Evolutionary conservation across 768 basidiomycete genomes (phyloP).

Genomic region (Psilocybe azurescens): DNA sequence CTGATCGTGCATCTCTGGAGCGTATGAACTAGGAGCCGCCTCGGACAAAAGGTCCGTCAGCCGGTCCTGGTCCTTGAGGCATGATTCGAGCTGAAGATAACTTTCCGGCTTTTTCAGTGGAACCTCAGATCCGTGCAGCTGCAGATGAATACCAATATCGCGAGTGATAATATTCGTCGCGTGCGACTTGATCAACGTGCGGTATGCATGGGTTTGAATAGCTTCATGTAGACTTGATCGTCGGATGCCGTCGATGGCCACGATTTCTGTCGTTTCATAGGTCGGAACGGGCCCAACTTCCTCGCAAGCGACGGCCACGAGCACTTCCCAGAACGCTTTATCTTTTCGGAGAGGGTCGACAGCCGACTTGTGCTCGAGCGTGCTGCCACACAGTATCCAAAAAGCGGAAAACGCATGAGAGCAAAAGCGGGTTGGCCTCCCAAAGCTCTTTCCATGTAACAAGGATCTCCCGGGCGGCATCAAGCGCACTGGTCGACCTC

Average conservation of each 20-base stretch:
- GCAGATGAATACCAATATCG: slow-evolving; percentile 70
- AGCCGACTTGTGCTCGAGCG: slow-evolving; percentile 67
- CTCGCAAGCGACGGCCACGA: slow-evolving; percentile 64
- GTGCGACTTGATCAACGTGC: slow-evolving; percentile 72
- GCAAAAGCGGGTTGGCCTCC: slow-evolving; percentile 76
- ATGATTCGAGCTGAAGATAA: slow-evolving; percentile 58
- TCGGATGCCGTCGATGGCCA: slow-evolving; percentile 50
- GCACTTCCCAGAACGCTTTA: slow-evolving; percentile 70
- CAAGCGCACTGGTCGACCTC: slow-evolving; percentile 58
- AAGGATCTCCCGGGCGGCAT: slow-evolving; percentile 69
- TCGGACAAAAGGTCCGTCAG: slow-evolving; percentile 71
- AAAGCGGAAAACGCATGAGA: slow-evolving; percentile 78
- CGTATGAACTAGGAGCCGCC: slow-evolving; percentile 73
- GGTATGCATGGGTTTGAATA: slow-evolving; percentile 69
- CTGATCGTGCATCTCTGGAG: slow-evolving; percentile 72
- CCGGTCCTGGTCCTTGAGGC: slow-evolving; percentile 66
- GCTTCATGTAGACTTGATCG: slow-evolving; percentile 65
- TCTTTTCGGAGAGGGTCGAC: slow-evolving; percentile 63
- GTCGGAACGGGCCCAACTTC: slow-evolving; percentile 80
- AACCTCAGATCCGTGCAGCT: slow-evolving; percentile 39
- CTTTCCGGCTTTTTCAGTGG: slow-evolving; percentile 59
- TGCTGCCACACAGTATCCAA: slow-evolving; percentile 82
- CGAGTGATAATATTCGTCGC: slow-evolving; percentile 76
- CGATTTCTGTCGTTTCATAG: slow-evolving; percentile 57
- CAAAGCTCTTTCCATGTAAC: slow-evolving; percentile 76